Conservation (phyloP, 148 eudicot species). For the Rhododendron kiyosumense region DNA sequence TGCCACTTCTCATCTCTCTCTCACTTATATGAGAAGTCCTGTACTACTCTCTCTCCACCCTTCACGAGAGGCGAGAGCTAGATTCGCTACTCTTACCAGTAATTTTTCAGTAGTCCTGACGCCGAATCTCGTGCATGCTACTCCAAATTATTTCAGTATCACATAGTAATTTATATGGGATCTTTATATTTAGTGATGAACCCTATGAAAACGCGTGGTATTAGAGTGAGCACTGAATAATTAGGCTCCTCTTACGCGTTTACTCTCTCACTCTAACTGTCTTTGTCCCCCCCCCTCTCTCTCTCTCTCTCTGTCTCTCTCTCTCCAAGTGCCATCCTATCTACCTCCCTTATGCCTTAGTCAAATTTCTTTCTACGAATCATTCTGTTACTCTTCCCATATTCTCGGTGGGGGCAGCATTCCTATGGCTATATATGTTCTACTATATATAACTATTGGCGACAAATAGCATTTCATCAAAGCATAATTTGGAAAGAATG, state of each 20-base stretch:
- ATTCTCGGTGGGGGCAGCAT: neutral
- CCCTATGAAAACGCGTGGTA: no score
- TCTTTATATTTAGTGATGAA: no score
- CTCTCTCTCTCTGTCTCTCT: constrained; percentile 8
- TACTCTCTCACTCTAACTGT: no score
- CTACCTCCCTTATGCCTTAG: neutral
- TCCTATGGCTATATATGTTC: neutral
- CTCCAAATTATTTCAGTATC: no score
- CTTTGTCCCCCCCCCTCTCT: neutral
- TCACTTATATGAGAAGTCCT: neutral
- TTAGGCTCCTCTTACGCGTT: no score
- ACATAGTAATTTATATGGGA: no score
- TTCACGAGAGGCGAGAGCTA: constrained; percentile 7
- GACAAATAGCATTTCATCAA: neutral
- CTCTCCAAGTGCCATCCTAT: constrained; percentile 37
- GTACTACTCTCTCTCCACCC: neutral
- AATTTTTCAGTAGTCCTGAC: neutral
- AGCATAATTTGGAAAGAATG: neutral
- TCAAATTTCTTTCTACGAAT: neutral
- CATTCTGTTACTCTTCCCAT: constrained; percentile 3
- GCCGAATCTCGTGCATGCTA: no score
- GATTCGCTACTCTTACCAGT: neutral
- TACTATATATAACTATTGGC: neutral
- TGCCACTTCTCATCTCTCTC: constrained; percentile 2
- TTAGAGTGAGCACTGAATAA: no score